Evolutionary conservation across 2,329 filamentous ascomycete genomes (phyloP).

Genomic region (Fusarium sp.): DNA sequence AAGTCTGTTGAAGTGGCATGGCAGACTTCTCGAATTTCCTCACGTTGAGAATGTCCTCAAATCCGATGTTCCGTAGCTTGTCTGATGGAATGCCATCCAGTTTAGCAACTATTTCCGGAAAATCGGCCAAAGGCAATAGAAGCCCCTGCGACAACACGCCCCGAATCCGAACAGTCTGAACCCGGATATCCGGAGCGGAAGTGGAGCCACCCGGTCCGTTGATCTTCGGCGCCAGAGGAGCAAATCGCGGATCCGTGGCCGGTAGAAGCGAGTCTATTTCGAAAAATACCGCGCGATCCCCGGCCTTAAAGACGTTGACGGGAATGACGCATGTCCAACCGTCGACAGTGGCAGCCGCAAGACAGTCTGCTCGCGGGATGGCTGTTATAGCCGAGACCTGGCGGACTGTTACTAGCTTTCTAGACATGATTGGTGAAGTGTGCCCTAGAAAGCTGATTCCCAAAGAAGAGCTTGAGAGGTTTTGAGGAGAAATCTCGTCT

Average conservation of each 20-base stretch:
- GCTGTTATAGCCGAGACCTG: slow-evolving; percentile 24
- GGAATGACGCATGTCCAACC: slow-evolving; percentile 38
- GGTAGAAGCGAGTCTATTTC: slow-evolving; percentile 40
- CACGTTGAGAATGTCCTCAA: slow-evolving; percentile 32
- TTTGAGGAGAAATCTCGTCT: background rate
- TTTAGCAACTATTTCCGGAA: slow-evolving; percentile 23
- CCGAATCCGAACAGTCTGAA: slow-evolving; percentile 30
- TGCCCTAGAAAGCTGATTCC: too few species aligned
- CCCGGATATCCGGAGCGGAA: slow-evolving; percentile 22
- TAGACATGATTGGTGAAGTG: slow-evolving; percentile 20
- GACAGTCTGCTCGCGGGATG: slow-evolving; percentile 33
- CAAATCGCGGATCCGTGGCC: slow-evolving; percentile 29
- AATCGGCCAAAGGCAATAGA: slow-evolving; percentile 27
- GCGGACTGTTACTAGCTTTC: slow-evolving; percentile 37
- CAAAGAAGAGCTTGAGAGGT: background rate
- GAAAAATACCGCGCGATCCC: slow-evolving; percentile 34
- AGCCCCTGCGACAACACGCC: slow-evolving; percentile 37
- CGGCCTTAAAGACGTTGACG: slow-evolving; percentile 14
- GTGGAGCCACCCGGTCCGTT: background rate
- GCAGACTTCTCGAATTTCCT: slow-evolving; percentile 30
- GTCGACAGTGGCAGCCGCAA: slow-evolving; percentile 30
- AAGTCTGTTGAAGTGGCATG: background rate
- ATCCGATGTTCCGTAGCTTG: slow-evolving; percentile 19
- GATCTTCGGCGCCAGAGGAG: slow-evolving; percentile 16
- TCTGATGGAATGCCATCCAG: background rate